Base-by-base conservation (phyloP, 2,329 filamentous ascomycete genomes). In the Verticillium zaregamsianum region DNA sequence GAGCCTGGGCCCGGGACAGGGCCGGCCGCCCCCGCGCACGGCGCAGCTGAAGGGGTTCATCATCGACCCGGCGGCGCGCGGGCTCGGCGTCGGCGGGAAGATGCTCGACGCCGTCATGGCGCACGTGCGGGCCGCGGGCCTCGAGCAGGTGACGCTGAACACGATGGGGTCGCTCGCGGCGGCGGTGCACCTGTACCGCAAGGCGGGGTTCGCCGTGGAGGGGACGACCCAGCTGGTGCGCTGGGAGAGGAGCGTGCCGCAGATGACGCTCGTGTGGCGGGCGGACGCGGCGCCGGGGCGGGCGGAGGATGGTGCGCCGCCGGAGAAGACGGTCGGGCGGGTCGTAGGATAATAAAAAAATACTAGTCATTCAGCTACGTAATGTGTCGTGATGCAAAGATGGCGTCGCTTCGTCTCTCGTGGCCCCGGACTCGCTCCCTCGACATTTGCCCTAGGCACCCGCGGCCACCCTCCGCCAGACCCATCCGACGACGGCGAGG, bases 11-110 rank as follows among this genome's bases (percentile, higher is more conserved):
- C 17, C 3, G 17, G 5, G 11, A 5, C 17, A 15, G 40, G 40
- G 17, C 17, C 8, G 3, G 9, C 3, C 3, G 52, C 3, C 61
- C 60, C 9, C 63, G 64, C 3, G 65, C 28, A 5, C 67, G 35
- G 70, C 67, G 3, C 65, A 66, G 14, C 60, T 74, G 12, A 64
- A 70, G n/a, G 66, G 63, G 14, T 72, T 73, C 59, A 71, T 73
- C 56, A 65, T 73, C 2, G 71, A 73, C 40, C 65, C 67, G 14
- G 59, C 59, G 2, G 56, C 61, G 1, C 60, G 68, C 7, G 70
- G 70, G 5, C 14, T 62, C 17, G 72, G 71, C 1, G 58, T 69
- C 1, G 72, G 72, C 6, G 63, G 62, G 31, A 66, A 62, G 64
- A 62, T 74, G 2, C 40, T 74, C 8, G 37, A 33, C 1, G 65